These are phyloP conservation scores for Podospora fimiseda DNA, from an alignment of 495 filamentous ascomycete species.

Conservation along the genomic window DNA sequence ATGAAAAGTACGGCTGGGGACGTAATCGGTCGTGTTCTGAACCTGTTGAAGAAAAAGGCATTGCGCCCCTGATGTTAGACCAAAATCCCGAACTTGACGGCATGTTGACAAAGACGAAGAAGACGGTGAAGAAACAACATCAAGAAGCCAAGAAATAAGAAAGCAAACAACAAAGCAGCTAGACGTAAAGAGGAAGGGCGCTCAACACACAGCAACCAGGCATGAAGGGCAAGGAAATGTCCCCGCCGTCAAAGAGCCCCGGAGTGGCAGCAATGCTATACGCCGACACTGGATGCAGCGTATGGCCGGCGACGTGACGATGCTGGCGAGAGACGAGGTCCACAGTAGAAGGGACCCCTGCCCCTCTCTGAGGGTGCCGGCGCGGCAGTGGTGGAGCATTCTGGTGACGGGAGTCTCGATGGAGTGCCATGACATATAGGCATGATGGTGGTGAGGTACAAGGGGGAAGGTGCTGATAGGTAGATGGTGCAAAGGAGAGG, in stretches of 20 bases:
- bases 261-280: slow-evolving; percentile 19
- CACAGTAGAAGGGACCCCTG: slow-evolving; percentile 21
- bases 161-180: not conserved
- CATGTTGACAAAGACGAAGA: slow-evolving; percentile 6
- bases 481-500: not conserved
- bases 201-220: slow-evolving; percentile 28
- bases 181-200: slow-evolving; percentile 3
- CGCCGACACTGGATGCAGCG: slow-evolving; percentile 19
- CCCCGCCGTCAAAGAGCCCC: slow-evolving; percentile 12
- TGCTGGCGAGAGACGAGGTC: slow-evolving; percentile 23
- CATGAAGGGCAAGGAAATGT: slow-evolving; percentile 19
- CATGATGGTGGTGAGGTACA: slow-evolving; percentile 24
- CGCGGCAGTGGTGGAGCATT: slow-evolving; percentile 17
- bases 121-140: slow-evolving; percentile 1
- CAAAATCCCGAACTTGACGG: slow-evolving; percentile 1
- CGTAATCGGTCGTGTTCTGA: slow-evolving; percentile 26
- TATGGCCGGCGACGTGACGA: slow-evolving; percentile 16
- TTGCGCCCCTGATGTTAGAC: slow-evolving; percentile 23
- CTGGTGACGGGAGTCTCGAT: slow-evolving; percentile 18
- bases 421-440: slow-evolving; percentile 26
- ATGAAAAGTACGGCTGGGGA: slow-evolving; percentile 30
- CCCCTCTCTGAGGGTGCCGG: slow-evolving; percentile 13
- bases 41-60: slow-evolving; percentile 25
- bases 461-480: not conserved
- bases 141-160: slow-evolving; percentile 2